phyloP scores from a whole-genome alignment of 805 yeast genomes.

The Myxozyma udenii region DNA sequence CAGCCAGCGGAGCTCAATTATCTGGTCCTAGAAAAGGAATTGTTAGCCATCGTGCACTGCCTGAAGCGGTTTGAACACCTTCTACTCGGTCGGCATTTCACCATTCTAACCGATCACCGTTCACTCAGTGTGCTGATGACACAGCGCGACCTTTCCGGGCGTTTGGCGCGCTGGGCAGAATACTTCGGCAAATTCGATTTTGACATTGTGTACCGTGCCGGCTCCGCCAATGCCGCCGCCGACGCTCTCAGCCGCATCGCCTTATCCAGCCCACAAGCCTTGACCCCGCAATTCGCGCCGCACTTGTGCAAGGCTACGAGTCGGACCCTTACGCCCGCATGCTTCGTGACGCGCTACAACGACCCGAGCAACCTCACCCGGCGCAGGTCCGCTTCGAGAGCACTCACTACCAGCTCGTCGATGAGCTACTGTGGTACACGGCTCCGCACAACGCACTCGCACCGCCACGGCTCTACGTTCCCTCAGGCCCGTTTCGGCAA shows the following conservation, averaged over 20 bases:
- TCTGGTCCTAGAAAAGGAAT: slow-evolving; percentile 20
- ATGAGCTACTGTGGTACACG: too few species aligned
- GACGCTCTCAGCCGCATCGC: slow-evolving; percentile 25
- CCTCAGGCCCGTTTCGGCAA: not conserved
- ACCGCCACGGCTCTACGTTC: slow-evolving; percentile 2
- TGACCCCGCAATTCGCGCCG: not conserved
- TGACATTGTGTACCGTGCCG: slow-evolving; percentile 7
- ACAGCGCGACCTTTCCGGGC: slow-evolving; percentile 12
- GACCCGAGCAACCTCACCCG: too few species aligned
- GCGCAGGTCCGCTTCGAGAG: too few species aligned
- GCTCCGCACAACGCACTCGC: too few species aligned
- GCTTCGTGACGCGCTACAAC: too few species aligned
- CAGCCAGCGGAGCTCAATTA: slow-evolving; percentile 20
- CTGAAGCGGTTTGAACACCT: slow-evolving; percentile 9
- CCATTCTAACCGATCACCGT: slow-evolving; percentile 15
- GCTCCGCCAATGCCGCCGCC: slow-evolving; percentile 22
- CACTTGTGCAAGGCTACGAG: too few species aligned
- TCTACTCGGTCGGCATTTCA: slow-evolving; percentile 14
- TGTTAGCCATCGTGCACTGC: slow-evolving; percentile 19
- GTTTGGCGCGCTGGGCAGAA: slow-evolving; percentile 24
- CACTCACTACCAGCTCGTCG: too few species aligned
- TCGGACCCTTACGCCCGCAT: too few species aligned
- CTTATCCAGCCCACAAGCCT: too few species aligned
- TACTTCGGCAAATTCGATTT: slow-evolving; percentile 21
- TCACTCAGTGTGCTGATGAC: slow-evolving; percentile 3